phyloP scores from a whole-genome alignment of 768 basidiomycete species.

The Hypholoma sublateritium region DNA sequence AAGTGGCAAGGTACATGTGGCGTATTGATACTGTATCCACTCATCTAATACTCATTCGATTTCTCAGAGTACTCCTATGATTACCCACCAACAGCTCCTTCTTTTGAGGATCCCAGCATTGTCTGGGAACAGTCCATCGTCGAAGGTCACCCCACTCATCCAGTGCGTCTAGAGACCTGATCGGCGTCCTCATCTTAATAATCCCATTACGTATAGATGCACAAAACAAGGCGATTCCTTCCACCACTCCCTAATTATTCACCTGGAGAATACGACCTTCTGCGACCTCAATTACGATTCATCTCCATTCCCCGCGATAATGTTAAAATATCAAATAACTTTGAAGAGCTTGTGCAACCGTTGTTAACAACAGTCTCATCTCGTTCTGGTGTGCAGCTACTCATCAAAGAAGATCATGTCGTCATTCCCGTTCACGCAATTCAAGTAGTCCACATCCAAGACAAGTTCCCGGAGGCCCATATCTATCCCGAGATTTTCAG shows the following conservation, averaged over 20 bases:
- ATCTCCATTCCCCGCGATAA: conserved; percentile 42
- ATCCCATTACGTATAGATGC: conserved; percentile 41
- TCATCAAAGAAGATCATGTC: conserved; percentile 34
- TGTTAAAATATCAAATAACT: conserved; percentile 50
- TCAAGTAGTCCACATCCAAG: conserved; percentile 47
- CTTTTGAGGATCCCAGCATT: conserved; percentile 47
- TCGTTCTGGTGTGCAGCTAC: conserved; percentile 34
- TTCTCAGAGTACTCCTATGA: conserved; percentile 47
- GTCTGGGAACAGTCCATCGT: conserved; percentile 64
- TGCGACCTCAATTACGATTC: conserved; percentile 48
- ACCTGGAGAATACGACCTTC: conserved; percentile 51
- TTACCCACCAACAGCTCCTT: conserved; percentile 44
- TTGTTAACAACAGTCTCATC: conserved; percentile 39
- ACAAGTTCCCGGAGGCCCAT: conserved; percentile 48
- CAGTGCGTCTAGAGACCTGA: conserved; percentile 30
- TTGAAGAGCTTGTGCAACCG: conserved; percentile 41
- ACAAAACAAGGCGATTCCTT: conserved; percentile 53
- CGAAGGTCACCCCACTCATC: conserved; percentile 61
- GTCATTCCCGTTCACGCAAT: conserved; percentile 56
- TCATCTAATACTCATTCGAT: not conserved
- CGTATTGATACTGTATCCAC: not conserved
- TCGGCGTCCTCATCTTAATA: not conserved
- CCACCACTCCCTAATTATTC: conserved; percentile 44
- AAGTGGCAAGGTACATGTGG: conserved; percentile 49
- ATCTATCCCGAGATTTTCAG: conserved; percentile 41